Conservation (phyloP, 768 basidiomycete genomes). For the Ephemerocybe angulata region DNA sequence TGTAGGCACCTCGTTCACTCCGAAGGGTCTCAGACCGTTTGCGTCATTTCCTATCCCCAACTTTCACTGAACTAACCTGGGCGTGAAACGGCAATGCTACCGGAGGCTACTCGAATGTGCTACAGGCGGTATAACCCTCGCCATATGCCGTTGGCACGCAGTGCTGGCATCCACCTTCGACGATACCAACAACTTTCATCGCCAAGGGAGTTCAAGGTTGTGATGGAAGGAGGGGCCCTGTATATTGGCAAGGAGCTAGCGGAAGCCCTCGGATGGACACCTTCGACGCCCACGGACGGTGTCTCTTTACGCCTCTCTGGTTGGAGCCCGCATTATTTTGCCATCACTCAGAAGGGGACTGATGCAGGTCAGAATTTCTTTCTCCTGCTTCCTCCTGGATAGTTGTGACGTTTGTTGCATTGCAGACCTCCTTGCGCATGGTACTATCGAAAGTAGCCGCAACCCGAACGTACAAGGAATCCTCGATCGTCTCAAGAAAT, state of each 20-base stretch:
- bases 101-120: too few species aligned
- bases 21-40: too few species aligned
- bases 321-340: slow-evolving; percentile 16
- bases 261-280: slow-evolving; percentile 14
- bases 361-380: slow-evolving; percentile 9
- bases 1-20: too few species aligned
- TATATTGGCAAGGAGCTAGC: slow-evolving; percentile 12
- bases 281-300: slow-evolving; percentile 7
- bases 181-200: neutral
- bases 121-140: too few species aligned
- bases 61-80: too few species aligned
- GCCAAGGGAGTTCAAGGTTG: slow-evolving; percentile 10
- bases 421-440: slow-evolving; percentile 12
- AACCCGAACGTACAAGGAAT: slow-evolving; percentile 11
- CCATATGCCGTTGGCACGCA: neutral
- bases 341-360: slow-evolving; percentile 16
- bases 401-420: neutral
- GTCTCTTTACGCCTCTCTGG: slow-evolving; percentile 12
- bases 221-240: slow-evolving; percentile 11
- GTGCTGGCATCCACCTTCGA: neutral
- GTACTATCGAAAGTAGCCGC: slow-evolving; percentile 15
- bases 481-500: slow-evolving; percentile 13
- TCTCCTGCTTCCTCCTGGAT: neutral
- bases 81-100: too few species aligned
- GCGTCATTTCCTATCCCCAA: too few species aligned